Evolutionary conservation across 148 eudicot genomes (phyloP), one percentile per base, ranked within the genome.

Genomic region (Nepenthes gracilis): DNA sequence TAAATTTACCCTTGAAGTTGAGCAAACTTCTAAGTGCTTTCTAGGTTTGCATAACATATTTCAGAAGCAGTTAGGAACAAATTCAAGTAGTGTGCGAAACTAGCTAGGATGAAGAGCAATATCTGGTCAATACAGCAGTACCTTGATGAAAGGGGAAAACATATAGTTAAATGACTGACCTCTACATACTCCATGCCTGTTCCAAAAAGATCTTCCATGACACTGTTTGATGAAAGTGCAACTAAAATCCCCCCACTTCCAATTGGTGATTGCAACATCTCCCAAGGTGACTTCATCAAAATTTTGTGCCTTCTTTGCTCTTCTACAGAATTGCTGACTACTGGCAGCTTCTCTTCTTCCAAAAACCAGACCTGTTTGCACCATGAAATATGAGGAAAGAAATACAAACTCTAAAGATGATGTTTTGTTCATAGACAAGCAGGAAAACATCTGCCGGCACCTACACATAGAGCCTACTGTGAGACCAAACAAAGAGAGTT

Each of bases 201-300:
- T 60, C 65, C 67, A 33, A 70, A 23, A 13, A 93, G 81, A 53
- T 79, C 64, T 54, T 84, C 95, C 23, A 88, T 40, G 47, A 86
- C 64, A 61, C 74, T 77, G 49, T 67, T 61, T 35, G 96, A 71
- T 62, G 82, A 77, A 64, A 93, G 80, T 51, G 72, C 76, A 71
- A 71, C 77, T 35, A 88, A 67, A 15, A 77, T 55, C 36, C 98
- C 98, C 35, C 82, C 91, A 40, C 88, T 88, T 55, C 98, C 98
- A 55, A 88, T 74, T 33, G 96, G 83, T 60, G 73, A 70, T 72
- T 86, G 88, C 63, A 84, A 90, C 61, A 93, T 79, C 59, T 80
- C 86, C 95, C 96, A 93, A 6, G 95, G 98, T 14, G 98, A 79
- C 67, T 86, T 82, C 98, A 93, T 86, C 61, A 93, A 72, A 59